A percentile compares a stretch with the other conserved stretches of the same genome.
phyloP scores from a whole-genome alignment of 1,284 basidiomycete genomes.

The Rhodotorula sp. region DNA sequence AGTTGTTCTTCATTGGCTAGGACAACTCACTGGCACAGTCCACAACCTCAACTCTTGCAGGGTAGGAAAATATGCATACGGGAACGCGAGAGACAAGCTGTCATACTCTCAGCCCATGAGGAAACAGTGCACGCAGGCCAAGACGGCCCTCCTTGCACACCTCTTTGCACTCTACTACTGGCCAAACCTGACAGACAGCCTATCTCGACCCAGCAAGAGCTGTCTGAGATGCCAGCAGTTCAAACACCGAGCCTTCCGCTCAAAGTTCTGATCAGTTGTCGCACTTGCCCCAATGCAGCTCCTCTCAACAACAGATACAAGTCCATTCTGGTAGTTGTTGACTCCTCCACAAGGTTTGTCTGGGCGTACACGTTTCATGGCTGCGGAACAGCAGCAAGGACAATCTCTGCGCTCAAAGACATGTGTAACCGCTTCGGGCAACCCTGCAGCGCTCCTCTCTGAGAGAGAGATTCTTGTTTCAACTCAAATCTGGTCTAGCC shows the following conservation, averaged over 20 bases:
- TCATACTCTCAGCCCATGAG: not conserved
- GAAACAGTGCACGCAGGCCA: not conserved
- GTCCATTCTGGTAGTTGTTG: not conserved
- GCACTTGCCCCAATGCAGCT: not conserved
- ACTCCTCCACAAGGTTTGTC: not conserved
- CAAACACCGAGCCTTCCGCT: not conserved
- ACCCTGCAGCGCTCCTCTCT: no score
- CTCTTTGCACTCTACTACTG: not conserved
- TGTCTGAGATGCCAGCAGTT: not conserved
- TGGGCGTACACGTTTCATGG: no score
- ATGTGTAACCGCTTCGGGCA: no score
- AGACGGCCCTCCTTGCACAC: not conserved
- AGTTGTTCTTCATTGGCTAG: not conserved
- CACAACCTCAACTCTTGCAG: not conserved
- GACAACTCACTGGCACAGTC: not conserved
- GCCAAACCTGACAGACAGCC: not conserved
- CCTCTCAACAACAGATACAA: not conserved
- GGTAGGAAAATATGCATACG: slow-evolving; percentile 2
- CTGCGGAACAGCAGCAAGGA: no score
- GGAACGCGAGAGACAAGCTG: not conserved
- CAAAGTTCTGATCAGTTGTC: not conserved
- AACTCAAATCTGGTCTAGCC: no score
- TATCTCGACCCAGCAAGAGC: no score
- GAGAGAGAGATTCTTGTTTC: no score
- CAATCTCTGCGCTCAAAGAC: no score